phyloP scores from a whole-genome alignment of 345 rosid genomes.

The Hirschfeldia incana region DNA sequence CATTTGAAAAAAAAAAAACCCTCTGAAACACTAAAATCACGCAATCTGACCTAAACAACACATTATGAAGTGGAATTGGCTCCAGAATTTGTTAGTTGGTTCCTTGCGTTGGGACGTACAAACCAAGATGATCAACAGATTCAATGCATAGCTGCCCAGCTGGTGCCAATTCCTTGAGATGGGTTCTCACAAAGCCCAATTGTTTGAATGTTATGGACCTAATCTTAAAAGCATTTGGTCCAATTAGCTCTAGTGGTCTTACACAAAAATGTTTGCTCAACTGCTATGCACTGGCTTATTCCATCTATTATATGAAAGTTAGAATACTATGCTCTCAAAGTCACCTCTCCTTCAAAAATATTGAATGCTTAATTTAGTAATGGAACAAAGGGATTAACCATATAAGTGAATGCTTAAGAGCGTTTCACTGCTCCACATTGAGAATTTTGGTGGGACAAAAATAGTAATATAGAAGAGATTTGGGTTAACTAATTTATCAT shows the following conservation, averaged over 20 bases:
- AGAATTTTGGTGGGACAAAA: no score
- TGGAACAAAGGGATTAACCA: background rate
- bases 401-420: no score
- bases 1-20: background rate
- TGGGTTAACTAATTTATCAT: no score
- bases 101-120: background rate
- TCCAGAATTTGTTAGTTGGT: background rate
- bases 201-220: background rate
- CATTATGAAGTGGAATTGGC: background rate
- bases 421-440: no score
- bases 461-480: no score
- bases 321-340: background rate
- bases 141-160: background rate
- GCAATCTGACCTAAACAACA: slow-evolving; percentile 1
- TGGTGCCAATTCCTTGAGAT: background rate
- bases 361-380: background rate
- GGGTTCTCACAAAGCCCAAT: slow-evolving; percentile 2
- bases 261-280: background rate
- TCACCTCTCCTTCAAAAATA: background rate
- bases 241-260: background rate
- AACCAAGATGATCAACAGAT: background rate
- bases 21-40: background rate
- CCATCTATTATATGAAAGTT: background rate
- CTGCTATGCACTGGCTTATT: background rate
- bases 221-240: background rate